phyloP scores from a whole-genome alignment of 2,329 filamentous ascomycete genomes.

The Pseudogymnoascus sp. region DNA sequence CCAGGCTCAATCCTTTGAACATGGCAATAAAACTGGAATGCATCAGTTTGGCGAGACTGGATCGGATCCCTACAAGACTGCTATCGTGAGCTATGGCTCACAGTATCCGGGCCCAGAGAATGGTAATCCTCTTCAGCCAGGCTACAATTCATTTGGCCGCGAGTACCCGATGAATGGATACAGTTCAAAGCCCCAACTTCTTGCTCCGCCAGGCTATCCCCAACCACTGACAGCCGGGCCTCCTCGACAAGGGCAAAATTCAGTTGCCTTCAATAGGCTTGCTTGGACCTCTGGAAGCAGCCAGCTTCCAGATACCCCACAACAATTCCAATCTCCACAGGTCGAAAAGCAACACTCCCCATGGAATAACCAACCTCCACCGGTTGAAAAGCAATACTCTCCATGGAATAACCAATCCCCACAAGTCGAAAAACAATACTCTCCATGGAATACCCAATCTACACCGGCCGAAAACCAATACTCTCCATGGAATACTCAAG shows the following conservation, averaged over 20 bases:
- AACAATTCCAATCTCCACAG: neutral
- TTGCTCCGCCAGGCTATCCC: slow-evolving; percentile 23
- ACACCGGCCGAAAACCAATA: slow-evolving; percentile 1
- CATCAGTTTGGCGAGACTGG: neutral
- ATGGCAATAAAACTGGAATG: neutral
- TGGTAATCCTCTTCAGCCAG: neutral
- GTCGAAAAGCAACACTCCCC: neutral
- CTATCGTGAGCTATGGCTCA: neutral
- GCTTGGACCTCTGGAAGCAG: neutral
- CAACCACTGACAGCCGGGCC: slow-evolving; percentile 32
- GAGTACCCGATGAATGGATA: slow-evolving; percentile 4
- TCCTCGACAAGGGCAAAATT: slow-evolving; percentile 28
- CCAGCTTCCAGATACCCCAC: neutral
- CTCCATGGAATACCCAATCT: slow-evolving; percentile 13
- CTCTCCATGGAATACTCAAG: neutral
- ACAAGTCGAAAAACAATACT: neutral
- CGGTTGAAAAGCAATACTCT: neutral
- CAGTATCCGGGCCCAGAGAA: slow-evolving; percentile 1
- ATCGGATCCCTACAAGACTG: neutral
- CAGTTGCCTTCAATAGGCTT: slow-evolving; percentile 13
- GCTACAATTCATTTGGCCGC: slow-evolving; percentile 1
- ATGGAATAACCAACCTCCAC: neutral
- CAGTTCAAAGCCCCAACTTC: neutral
- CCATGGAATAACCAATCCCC: slow-evolving; percentile 3
- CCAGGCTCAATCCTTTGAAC: neutral